These are phyloP conservation scores for Pulveroboletus sp. DNA, from an alignment of 768 basidiomycete genomes.

Conservation along the genomic window DNA sequence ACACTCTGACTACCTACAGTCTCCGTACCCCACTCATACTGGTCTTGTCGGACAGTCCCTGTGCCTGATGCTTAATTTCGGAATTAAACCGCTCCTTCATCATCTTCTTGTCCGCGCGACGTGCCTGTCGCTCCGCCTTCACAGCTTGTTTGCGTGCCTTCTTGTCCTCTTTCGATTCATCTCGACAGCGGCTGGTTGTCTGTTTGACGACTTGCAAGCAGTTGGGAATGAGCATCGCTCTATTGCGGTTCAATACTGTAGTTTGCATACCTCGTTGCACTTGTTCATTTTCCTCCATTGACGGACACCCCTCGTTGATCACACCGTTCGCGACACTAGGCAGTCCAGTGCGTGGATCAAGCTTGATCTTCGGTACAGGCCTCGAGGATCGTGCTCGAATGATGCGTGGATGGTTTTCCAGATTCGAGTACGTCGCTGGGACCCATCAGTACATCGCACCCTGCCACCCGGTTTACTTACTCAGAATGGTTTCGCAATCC, in stretches of 20 bases:
- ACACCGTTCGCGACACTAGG: slow-evolving; percentile 46
- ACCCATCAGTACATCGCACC: slow-evolving; percentile 7
- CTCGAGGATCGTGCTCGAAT: slow-evolving; percentile 62
- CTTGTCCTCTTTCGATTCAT: slow-evolving; percentile 74
- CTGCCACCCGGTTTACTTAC: slow-evolving; percentile 43
- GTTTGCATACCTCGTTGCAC: slow-evolving; percentile 22
- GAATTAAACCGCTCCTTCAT: slow-evolving; percentile 57
- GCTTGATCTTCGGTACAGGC: slow-evolving; percentile 55
- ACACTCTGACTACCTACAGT: slow-evolving; percentile 7
- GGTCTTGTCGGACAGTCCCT: slow-evolving; percentile 42
- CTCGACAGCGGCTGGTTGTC: slow-evolving; percentile 64
- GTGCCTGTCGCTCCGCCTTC: slow-evolving; percentile 59
- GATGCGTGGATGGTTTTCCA: slow-evolving; percentile 93
- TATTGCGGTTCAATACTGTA: not conserved
- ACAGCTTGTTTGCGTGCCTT: slow-evolving; percentile 65
- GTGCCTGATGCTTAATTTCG: slow-evolving; percentile 60
- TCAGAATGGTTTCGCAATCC: slow-evolving; percentile 95
- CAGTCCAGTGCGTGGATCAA: slow-evolving; percentile 76
- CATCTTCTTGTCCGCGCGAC: slow-evolving; percentile 63
- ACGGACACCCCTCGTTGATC: slow-evolving; percentile 3
- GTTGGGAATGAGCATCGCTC: slow-evolving; percentile 1
- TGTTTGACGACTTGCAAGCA: slow-evolving; percentile 21
- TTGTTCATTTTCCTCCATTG: slow-evolving; percentile 20
- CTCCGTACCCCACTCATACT: slow-evolving; percentile 21
- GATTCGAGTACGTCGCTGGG: slow-evolving; percentile 90